Evolutionary conservation across 805 yeast species (phyloP).

Genomic region (Kluyveromyces starmeri): DNA sequence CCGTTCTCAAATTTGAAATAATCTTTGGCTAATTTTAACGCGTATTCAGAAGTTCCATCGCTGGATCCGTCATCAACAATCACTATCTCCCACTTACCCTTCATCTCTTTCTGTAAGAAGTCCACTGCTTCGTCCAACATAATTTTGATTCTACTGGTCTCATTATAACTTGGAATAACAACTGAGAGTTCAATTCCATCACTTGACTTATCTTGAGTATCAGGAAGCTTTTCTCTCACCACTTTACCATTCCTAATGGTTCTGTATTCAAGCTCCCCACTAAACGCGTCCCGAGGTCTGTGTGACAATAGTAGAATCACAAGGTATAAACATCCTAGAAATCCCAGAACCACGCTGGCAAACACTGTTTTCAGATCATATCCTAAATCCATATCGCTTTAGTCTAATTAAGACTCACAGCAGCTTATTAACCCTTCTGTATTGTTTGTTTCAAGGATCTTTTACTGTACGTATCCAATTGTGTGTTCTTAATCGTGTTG

Average conservation of each 20-base stretch:
- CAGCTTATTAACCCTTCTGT: too few relatives aligned
- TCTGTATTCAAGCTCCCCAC: constrained; percentile 44
- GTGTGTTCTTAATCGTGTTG: too few relatives aligned
- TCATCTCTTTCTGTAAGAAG: constrained; percentile 35
- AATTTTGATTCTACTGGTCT: constrained; percentile 55
- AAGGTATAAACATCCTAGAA: constrained; percentile 28
- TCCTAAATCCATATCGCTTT: constrained; percentile 9
- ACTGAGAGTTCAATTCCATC: constrained; percentile 54
- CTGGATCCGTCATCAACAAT: constrained; percentile 88
- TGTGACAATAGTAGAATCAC: constrained; percentile 47
- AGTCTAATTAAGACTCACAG: too few relatives aligned
- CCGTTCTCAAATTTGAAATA: constrained; percentile 44
- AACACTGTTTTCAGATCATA: constrained; percentile 9
- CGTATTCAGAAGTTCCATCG: constrained; percentile 71
- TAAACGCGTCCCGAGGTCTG: constrained; percentile 46
- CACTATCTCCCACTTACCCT: constrained; percentile 49
- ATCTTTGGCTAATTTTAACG: constrained; percentile 46
- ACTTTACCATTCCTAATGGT: constrained; percentile 34
- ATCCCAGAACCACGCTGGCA: constrained; percentile 8
- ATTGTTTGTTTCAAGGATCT: too few relatives aligned
- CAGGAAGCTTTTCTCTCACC: constrained; percentile 26
- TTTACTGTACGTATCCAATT: too few relatives aligned
- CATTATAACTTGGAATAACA: constrained; percentile 92
- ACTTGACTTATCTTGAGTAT: constrained; percentile 9
- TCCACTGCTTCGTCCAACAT: constrained; percentile 67